phyloP scores from a whole-genome alignment of 345 rosid species.

The Salix koriyanagi region DNA sequence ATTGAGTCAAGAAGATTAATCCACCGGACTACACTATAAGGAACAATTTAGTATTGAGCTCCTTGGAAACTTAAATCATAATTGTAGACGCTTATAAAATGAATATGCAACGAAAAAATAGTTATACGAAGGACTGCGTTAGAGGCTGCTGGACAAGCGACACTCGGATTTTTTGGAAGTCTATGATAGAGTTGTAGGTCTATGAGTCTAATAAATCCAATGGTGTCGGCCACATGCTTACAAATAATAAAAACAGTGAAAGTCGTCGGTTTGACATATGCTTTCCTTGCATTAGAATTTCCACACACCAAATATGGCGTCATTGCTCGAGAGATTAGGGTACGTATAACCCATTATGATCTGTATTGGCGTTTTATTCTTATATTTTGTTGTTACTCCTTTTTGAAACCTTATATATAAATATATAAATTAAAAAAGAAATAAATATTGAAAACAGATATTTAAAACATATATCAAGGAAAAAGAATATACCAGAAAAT shows the following conservation, averaged over 20 bases:
- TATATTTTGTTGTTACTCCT: too few species aligned
- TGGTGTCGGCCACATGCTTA: background rate
- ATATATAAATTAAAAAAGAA: too few species aligned
- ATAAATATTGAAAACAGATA: too few species aligned
- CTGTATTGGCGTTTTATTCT: too few species aligned
- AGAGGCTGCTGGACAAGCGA: background rate
- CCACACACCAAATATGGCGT: background rate
- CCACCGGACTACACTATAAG: rapidly evolving
- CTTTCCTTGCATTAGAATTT: background rate
- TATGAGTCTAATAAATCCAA: background rate
- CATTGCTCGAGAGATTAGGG: background rate
- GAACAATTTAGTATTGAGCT: too few species aligned
- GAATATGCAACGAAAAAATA: background rate
- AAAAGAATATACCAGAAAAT: too few species aligned
- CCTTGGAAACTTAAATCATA: too few species aligned
- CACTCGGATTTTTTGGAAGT: background rate
- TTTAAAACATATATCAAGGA: too few species aligned
- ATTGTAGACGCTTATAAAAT: too few species aligned
- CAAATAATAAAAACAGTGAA: background rate
- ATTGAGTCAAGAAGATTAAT: too few species aligned
- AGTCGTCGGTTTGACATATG: background rate
- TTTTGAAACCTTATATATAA: too few species aligned
- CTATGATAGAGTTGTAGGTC: background rate
- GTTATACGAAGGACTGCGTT: background rate
- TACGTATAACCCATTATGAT: background rate